Conservation (phyloP, 192 early-diverging fungal genomes). For the Mortierella hygrophila region DNA sequence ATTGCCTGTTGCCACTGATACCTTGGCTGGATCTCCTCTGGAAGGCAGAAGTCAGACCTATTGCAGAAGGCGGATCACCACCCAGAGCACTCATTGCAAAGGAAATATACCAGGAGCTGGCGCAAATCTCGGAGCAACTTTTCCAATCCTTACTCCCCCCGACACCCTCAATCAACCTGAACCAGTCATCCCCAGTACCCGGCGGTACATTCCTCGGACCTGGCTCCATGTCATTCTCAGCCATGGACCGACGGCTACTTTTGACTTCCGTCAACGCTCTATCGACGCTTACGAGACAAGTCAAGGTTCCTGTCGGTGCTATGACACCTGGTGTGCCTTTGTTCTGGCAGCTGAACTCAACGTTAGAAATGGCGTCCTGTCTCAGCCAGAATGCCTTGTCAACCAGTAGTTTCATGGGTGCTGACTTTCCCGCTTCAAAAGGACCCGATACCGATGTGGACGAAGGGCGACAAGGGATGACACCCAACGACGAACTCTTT, state of each 20-base stretch:
- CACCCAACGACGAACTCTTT: slow-evolving; percentile 43
- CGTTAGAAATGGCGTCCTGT: slow-evolving; percentile 18
- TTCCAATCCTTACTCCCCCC: slow-evolving; percentile 30
- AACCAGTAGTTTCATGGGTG: slow-evolving; percentile 31
- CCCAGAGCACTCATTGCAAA: slow-evolving; percentile 22
- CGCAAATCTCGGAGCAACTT: slow-evolving; percentile 24
- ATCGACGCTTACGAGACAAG: slow-evolving; percentile 22
- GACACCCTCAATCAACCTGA: slow-evolving; percentile 6
- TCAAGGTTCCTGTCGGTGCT: slow-evolving; percentile 17
- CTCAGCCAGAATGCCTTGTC: slow-evolving; percentile 30
- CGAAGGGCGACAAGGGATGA: slow-evolving; percentile 24
- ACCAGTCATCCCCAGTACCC: background rate
- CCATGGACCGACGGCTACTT: slow-evolving; percentile 38
- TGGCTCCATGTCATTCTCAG: slow-evolving; percentile 21
- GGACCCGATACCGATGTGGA: background rate
- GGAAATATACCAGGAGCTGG: slow-evolving; percentile 48
- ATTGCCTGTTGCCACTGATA: slow-evolving; percentile 30
- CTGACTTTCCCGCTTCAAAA: slow-evolving; percentile 8
- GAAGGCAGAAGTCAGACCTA: slow-evolving; percentile 25
- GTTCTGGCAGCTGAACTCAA: slow-evolving; percentile 43
- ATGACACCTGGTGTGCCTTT: background rate
- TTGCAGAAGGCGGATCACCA: background rate
- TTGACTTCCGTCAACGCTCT: slow-evolving; percentile 22
- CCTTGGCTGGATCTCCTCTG: slow-evolving; percentile 44
- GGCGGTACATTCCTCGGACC: slow-evolving; percentile 41